A percentile compares a stretch with the other conserved stretches of the same genome.
Conservation (phyloP, 768 basidiomycete genomes). For the Punctularia strigosozonata region DNA sequence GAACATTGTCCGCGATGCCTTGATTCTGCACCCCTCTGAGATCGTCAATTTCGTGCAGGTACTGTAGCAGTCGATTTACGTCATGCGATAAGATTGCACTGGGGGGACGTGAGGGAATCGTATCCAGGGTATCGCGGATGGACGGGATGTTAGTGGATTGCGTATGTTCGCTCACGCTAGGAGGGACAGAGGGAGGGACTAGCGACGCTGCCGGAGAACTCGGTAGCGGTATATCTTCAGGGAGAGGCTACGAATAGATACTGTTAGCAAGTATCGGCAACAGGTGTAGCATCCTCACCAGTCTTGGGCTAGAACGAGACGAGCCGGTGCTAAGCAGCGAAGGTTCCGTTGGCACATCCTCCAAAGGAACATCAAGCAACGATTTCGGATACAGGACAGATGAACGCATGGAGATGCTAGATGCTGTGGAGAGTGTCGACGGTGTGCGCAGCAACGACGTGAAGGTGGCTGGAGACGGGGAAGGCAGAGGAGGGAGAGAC, state of each 20-base stretch:
- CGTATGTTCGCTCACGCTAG: constrained; percentile 38
- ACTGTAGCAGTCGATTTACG: constrained; percentile 38
- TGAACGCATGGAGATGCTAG: constrained; percentile 18
- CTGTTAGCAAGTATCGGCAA: too few relatives aligned
- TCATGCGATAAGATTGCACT: constrained; percentile 37
- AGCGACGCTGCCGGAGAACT: constrained; percentile 21
- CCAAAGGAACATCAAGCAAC: constrained; percentile 11
- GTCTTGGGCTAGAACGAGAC: constrained; percentile 11
- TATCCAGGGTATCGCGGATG: constrained; percentile 31
- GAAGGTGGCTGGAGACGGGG: constrained; percentile 8
- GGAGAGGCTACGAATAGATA: constrained; percentile 17
- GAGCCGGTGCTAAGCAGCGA: constrained; percentile 40
- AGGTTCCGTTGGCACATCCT: constrained; percentile 38
- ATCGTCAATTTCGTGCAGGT: constrained; percentile 53
- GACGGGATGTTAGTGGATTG: constrained; percentile 37
- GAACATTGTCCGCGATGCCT: constrained; percentile 55
- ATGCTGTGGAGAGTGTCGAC: constrained; percentile 18
- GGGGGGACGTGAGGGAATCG: constrained; percentile 27
- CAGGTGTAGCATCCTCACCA: too few relatives aligned
- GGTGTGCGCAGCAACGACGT: constrained; percentile 20
- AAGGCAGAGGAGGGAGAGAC: constrained; percentile 6
- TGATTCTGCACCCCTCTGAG: constrained; percentile 50
- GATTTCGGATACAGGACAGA: constrained; percentile 17
- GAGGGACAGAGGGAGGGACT: constrained; percentile 26
- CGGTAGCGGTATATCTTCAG: constrained; percentile 19